phyloP scores from a whole-genome alignment of 1,139 yeast genomes.

The Protomyces lactucae-debilis region DNA sequence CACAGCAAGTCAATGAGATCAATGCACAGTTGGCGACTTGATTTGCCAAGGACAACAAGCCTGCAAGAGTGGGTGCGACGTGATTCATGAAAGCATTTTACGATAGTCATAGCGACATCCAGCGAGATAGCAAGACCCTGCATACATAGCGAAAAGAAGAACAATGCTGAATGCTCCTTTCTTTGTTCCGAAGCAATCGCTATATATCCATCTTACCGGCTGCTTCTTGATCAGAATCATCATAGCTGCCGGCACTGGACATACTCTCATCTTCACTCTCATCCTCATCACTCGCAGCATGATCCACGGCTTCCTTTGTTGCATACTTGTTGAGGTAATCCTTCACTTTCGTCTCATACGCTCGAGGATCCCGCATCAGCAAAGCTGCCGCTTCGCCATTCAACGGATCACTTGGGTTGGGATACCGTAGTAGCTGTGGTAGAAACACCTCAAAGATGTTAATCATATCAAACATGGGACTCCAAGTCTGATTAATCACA shows the following conservation, averaged over 20 bases:
- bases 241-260: constrained; percentile 46
- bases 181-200: neutral
- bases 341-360: constrained; percentile 66
- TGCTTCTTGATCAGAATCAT: constrained; percentile 47
- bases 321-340: constrained; percentile 72
- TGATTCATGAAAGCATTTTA: neutral
- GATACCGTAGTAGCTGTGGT: constrained; percentile 86
- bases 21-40: neutral
- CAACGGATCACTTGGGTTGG: constrained; percentile 90
- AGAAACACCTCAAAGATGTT: constrained; percentile 89
- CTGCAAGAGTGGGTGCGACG: no score
- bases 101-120: neutral
- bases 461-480: constrained; percentile 86
- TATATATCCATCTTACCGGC: constrained; percentile 43
- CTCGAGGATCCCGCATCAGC: constrained; percentile 63
- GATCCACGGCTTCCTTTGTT: constrained; percentile 43
- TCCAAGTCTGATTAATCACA: constrained; percentile 97
- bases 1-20: neutral
- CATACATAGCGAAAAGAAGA: no score
- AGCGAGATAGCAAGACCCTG: no score
- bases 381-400: constrained; percentile 87
- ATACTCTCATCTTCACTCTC: constrained; percentile 42
- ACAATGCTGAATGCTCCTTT: no score
- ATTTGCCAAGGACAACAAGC: no score
- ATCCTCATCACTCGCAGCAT: constrained; percentile 36